Base-by-base conservation (phyloP, 331 rosid genomes). In the Prunus yedoensis region DNA sequence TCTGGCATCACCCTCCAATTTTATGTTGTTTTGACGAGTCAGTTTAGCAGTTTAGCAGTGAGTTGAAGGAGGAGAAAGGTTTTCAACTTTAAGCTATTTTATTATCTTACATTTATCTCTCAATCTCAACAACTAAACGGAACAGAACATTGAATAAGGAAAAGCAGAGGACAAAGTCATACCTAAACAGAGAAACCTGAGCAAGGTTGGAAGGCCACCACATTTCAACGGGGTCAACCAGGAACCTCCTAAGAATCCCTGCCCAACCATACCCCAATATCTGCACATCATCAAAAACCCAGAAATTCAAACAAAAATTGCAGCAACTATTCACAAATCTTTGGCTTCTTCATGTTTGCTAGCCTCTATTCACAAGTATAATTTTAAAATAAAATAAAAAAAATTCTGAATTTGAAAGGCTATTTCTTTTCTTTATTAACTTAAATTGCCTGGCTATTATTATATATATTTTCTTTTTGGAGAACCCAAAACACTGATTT, bases 141-240 rank as follows among this genome's bases (percentile, higher is more conserved):
- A 76, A 47, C 1, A 64, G 56, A 76, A 47, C 1, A 64, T 32
- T 58, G 66, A 70, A 20, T 2, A 59, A 78, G 21, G 21, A 21
- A 21, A 21, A 21, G 21, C 21, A 21, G 21, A 21, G 21, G 57
- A 79, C 61, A 47, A 74, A 49, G 66, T 35, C 53, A 66, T 74
- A 94, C 99, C 97, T 95, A 78, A 95, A 95, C 73, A 95, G 92
- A 73, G 99, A 95, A 54, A 95, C 99, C 86, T 95, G 99, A 76
- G 99, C 99, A 75, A 95, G 84, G 85, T 95, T 92, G 83, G 99
- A 51, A 45, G 99, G 99, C 99, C 99, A 95, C 99, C 97, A 95
- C 99, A 90, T 95, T 63, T 95, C 97, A 85, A 90, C 97, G 0
- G 99, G 99, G 68, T 95, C 99, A 68, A 95, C 97, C 84, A 92